A percentile compares a stretch with the other conserved stretches of the same genome.
Evolutionary conservation across 345 rosid species (phyloP).

Genomic region (Combretum micranthum): DNA sequence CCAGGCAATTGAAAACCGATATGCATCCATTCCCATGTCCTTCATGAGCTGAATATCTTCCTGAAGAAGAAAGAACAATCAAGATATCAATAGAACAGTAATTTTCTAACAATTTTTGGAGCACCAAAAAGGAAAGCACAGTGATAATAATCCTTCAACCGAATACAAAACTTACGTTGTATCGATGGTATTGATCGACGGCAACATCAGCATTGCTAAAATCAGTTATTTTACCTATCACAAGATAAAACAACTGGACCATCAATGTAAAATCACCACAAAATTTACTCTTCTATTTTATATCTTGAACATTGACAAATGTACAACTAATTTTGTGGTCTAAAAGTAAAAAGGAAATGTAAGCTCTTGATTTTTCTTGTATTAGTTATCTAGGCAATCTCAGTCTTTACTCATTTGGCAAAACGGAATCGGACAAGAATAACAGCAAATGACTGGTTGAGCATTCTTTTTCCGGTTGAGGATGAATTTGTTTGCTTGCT

Average conservation of each 20-base stretch:
- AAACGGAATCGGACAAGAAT: too few relatives aligned
- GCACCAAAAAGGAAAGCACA: background rate
- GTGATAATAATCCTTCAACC: background rate
- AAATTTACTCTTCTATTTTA: background rate
- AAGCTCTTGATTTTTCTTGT: too few relatives aligned
- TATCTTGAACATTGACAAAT: background rate
- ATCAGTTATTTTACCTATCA: conserved; percentile 60
- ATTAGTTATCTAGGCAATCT: too few relatives aligned
- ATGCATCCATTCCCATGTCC: conserved; percentile 94
- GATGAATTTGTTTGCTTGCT: too few relatives aligned
- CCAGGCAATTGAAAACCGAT: conserved; percentile 88
- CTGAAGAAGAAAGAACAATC: conserved; percentile 22
- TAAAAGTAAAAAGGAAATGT: too few relatives aligned
- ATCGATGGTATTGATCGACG: conserved; percentile 84
- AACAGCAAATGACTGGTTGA: too few relatives aligned
- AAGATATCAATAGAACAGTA: background rate
- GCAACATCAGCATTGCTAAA: conserved; percentile 83
- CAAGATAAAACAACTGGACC: background rate
- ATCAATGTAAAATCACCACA: background rate
- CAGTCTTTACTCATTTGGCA: too few relatives aligned
- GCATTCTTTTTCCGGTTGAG: too few relatives aligned
- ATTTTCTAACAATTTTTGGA: background rate
- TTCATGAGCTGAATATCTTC: conserved; percentile 90
- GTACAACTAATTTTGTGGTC: background rate
- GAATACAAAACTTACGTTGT: conserved; percentile 29